phyloP scores from a whole-genome alignment of 2,329 filamentous ascomycete genomes.

The Trichoderma citrinoviride region DNA sequence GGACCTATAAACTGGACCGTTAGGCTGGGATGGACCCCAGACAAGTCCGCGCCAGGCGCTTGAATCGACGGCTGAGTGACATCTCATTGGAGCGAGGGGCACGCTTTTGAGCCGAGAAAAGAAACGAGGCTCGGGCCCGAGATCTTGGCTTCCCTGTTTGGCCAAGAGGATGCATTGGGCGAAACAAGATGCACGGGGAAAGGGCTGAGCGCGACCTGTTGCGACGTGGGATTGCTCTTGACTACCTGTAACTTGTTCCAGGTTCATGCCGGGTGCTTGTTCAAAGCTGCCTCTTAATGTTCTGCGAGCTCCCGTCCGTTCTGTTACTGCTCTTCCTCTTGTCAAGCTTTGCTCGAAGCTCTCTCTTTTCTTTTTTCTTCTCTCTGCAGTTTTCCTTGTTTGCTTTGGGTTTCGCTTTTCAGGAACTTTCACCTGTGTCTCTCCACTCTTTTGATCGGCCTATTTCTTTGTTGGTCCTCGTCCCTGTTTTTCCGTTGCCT shows the following conservation, averaged over 20 bases:
- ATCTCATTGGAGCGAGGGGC: background rate
- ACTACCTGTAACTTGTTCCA: background rate
- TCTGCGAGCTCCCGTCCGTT: background rate
- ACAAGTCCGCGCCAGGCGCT: background rate
- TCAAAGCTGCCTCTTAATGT: background rate
- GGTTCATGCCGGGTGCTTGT: background rate
- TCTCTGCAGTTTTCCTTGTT: background rate
- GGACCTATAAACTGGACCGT: conserved; percentile 4
- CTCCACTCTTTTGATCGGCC: background rate
- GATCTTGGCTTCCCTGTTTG: conserved; percentile 15
- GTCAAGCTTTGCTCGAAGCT: background rate
- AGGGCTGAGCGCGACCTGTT: background rate
- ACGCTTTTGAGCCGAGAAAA: background rate
- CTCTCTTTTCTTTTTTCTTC: background rate
- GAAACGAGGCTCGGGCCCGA: background rate
- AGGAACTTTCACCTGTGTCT: background rate
- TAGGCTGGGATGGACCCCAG: background rate
- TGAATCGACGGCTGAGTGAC: background rate
- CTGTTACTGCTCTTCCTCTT: background rate
- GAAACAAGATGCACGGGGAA: conserved; percentile 4
- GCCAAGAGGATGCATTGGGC: conserved; percentile 10
- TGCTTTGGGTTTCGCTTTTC: background rate
- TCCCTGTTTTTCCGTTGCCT: background rate
- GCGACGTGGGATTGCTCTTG: conserved; percentile 12
- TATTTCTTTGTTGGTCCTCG: background rate